Evolutionary conservation across 2,329 filamentous ascomycete genomes (phyloP), one percentile per base, ranked within the genome.

Genomic region (Cyphellophora attinorum): DNA sequence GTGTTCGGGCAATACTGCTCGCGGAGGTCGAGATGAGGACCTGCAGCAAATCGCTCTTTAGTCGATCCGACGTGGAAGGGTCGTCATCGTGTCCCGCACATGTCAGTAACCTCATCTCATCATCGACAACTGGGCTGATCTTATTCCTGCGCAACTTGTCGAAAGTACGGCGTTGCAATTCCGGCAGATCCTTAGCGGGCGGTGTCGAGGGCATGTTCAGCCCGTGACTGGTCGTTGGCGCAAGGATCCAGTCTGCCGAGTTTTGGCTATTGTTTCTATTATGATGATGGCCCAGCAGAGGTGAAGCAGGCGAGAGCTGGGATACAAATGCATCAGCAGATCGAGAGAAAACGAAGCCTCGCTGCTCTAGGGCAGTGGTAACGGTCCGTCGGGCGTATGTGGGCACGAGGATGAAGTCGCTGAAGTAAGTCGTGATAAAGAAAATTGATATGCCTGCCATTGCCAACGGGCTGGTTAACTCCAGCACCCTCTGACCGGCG

Each of bases 391-490:
- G 77, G 51, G 81, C 77, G 53, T 79, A 82, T 34, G 70, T 70
- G 1, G 91, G 88, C 1, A 95, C 85, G 21, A 96, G 72, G 49
- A 98, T 93, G 60, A 94, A 96, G 62, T 98, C 89, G 19, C 84
- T 91, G 61, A 93, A 96, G 61, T 96, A 98, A 19, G 86, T 95
- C 3, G 89, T 95, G 57, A 95, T 93, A 70, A 96, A 96, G 67
- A 96, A 95, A 53, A 98, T 93, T 34, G 60, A 76, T 71, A 96
- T 91, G 49, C 85, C 85, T 32, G 89, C 89, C 55, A 95, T 71
- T 17, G 91, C 89, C 19, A 96, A 69, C 4, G 89, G 91, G 34
- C 80, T 88, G 5, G 88, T 95, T 42, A 98, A 61, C 53, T 96
- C 89, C 49, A 95, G 74, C 5, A 98, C 89, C 37, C 88, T 76